Evolutionary conservation across 2,329 filamentous ascomycete genomes (phyloP).

Genomic region (Monosporascus sp.): DNA sequence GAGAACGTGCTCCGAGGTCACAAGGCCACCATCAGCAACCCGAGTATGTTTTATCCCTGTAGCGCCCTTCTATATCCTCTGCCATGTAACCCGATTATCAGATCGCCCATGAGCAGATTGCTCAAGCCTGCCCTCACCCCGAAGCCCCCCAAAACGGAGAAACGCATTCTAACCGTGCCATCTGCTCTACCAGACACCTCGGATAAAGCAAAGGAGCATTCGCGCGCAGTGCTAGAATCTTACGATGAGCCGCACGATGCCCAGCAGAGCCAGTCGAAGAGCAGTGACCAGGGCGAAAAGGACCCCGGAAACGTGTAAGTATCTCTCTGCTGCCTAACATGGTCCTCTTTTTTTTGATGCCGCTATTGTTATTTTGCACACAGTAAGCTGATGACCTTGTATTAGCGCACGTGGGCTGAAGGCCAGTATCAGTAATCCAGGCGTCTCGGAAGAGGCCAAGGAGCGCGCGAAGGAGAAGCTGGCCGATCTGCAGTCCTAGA

Average conservation of each 20-base stretch:
- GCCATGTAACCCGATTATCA: too few species aligned
- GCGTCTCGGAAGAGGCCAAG: slow-evolving; percentile 4
- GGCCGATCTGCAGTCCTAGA: neutral
- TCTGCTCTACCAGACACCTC: slow-evolving; percentile 1
- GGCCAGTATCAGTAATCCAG: slow-evolving; percentile 5
- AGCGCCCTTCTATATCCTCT: too few species aligned
- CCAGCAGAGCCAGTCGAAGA: neutral
- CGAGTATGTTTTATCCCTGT: neutral
- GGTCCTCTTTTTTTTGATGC: neutral
- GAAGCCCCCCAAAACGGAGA: too few species aligned
- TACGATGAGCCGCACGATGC: neutral
- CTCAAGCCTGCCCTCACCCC: too few species aligned
- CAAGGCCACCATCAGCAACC: slow-evolving; percentile 8
- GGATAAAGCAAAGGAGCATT: slow-evolving; percentile 4
- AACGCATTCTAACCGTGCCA: neutral
- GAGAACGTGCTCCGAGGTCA: slow-evolving; percentile 7
- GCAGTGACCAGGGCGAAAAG: neutral
- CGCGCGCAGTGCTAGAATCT: slow-evolving; percentile 1
- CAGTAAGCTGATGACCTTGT: too few species aligned
- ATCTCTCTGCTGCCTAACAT: neutral
- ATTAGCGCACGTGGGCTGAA: slow-evolving; percentile 3
- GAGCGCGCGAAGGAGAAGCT: slow-evolving; percentile 8
- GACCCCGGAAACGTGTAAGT: slow-evolving; percentile 7
- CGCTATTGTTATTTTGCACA: too few species aligned
- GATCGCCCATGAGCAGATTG: too few species aligned